Conservation (phyloP, 192 early-diverging fungal species). For the Rhizoclosmatium sp. region DNA sequence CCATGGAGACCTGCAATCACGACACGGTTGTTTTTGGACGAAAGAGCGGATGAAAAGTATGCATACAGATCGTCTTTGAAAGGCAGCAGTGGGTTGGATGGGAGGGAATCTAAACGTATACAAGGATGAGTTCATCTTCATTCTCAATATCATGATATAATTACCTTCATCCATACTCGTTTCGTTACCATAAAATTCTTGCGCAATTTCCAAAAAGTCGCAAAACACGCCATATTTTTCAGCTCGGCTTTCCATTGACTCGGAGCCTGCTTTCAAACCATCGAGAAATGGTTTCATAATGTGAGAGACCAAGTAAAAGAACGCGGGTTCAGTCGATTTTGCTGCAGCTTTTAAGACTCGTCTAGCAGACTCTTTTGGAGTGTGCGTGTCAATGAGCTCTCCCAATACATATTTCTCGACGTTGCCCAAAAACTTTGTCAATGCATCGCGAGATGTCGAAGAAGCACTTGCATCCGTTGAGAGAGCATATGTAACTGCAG, state of each 20-base stretch:
- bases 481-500: constrained; percentile 70
- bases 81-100: constrained; percentile 63
- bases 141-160: constrained; percentile 3
- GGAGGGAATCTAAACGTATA: constrained; percentile 34
- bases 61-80: constrained; percentile 82
- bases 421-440: constrained; percentile 9
- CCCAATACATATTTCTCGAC: constrained; percentile 12
- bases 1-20: constrained; percentile 77
- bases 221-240: constrained; percentile 49
- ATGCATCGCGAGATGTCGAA: constrained; percentile 1
- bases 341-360: constrained; percentile 19
- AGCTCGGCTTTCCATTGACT: background rate
- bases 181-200: constrained; percentile 64
- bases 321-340: constrained; percentile 30
- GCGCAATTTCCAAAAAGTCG: constrained; percentile 76
- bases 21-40: constrained; percentile 80
- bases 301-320: constrained; percentile 11
- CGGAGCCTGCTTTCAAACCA: background rate
- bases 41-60: constrained; percentile 71
- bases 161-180: constrained; percentile 38
- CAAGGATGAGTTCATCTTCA: background rate
- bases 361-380: constrained; percentile 20
- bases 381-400: constrained; percentile 5
- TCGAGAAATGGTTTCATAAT: constrained; percentile 20
- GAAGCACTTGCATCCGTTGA: constrained; percentile 42